phyloP scores from a whole-genome alignment of 2,329 filamentous ascomycete genomes.

The Xylariaceae sp. region DNA sequence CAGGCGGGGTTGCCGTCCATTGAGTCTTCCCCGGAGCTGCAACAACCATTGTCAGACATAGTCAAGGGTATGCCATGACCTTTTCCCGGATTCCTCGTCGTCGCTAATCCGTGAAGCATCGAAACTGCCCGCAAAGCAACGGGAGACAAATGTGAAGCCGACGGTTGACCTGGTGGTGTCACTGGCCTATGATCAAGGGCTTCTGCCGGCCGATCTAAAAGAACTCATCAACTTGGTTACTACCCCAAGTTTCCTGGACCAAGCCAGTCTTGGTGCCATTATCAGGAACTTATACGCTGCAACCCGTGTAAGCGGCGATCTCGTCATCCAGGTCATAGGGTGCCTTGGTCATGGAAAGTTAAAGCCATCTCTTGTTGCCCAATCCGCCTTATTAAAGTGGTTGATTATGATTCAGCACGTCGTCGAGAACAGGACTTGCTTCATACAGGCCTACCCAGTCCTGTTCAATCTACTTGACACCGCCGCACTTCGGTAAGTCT shows the following conservation, averaged over 20 bases:
- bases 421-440: conserved; percentile 56
- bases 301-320: conserved; percentile 55
- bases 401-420: conserved; percentile 71
- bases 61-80: conserved; percentile 23
- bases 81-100: neutral
- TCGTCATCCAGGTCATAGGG: conserved; percentile 63
- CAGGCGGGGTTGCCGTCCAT: neutral
- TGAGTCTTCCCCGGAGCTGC: conserved; percentile 15
- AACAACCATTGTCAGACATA: conserved; percentile 23
- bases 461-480: conserved; percentile 81
- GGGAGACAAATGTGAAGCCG: conserved; percentile 58
- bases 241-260: conserved; percentile 66
- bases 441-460: conserved; percentile 69
- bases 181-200: conserved; percentile 63
- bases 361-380: conserved; percentile 68
- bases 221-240: conserved; percentile 65
- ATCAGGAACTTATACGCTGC: conserved; percentile 73
- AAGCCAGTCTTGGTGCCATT: conserved; percentile 65
- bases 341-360: conserved; percentile 72
- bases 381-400: conserved; percentile 72
- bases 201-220: conserved; percentile 56
- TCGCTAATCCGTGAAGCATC: conserved; percentile 43
- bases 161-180: conserved; percentile 60
- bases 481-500: conserved; percentile 61
- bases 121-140: conserved; percentile 61